These are phyloP conservation scores for Aureobasidium namibiae DNA, from an alignment of 2,329 filamentous ascomycete genomes.

Conservation along the genomic window DNA sequence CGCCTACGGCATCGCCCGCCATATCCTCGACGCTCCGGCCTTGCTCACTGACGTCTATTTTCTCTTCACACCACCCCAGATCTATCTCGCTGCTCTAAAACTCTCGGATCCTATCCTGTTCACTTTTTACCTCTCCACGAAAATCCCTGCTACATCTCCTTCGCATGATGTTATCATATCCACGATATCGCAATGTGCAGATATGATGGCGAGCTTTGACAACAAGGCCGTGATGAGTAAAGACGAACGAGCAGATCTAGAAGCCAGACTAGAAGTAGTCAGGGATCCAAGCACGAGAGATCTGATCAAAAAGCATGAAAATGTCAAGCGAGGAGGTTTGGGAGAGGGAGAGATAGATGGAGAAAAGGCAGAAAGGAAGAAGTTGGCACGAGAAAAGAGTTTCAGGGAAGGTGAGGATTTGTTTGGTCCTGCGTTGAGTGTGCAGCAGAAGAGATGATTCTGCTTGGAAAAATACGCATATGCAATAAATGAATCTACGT, in stretches of 20 bases:
- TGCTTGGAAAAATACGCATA: too few species aligned
- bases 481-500: too few species aligned
- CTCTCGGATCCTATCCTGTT: conserved; percentile 62
- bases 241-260: conserved; percentile 33
- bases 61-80: conserved; percentile 88
- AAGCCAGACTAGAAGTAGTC: conserved; percentile 64
- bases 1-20: conserved; percentile 66
- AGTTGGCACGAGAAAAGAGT: conserved; percentile 34
- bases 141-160: conserved; percentile 26
- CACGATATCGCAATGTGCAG: conserved; percentile 32
- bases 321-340: conserved; percentile 41
- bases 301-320: conserved; percentile 59
- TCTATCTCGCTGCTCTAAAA: conserved; percentile 74
- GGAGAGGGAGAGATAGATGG: conserved; percentile 33
- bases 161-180: conserved; percentile 28
- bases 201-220: conserved; percentile 27
- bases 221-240: conserved; percentile 22
- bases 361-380: conserved; percentile 36
- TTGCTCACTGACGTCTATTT: conserved; percentile 94
- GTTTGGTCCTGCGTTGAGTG: conserved; percentile 29
- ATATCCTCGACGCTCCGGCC: conserved; percentile 63
- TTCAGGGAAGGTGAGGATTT: conserved; percentile 33
- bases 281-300: conserved; percentile 67
- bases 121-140: conserved; percentile 37
- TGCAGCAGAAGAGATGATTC: neutral